Conservation (phyloP, 2,329 filamentous ascomycete species). For the Emmonsia crescens region DNA sequence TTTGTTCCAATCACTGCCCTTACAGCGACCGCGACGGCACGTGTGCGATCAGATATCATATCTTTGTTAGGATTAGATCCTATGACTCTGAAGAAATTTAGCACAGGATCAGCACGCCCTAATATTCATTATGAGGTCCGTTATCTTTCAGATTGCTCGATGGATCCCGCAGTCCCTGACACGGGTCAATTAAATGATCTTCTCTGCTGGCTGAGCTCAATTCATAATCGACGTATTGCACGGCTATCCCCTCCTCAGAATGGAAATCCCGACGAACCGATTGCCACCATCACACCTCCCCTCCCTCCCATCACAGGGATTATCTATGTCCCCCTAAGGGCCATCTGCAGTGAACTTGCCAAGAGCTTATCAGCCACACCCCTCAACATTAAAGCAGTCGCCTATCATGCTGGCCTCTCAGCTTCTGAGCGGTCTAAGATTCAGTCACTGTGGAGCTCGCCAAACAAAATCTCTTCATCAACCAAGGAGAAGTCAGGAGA, state of each 20-base stretch:
- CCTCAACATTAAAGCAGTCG: constrained; percentile 31
- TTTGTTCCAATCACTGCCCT: constrained; percentile 84
- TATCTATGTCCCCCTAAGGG: constrained; percentile 36
- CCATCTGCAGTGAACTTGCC: constrained; percentile 32
- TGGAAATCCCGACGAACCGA: constrained; percentile 23
- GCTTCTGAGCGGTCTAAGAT: constrained; percentile 57
- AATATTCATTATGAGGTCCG: constrained; percentile 88
- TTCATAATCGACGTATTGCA: constrained; percentile 57
- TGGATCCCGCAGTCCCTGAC: constrained; percentile 21
- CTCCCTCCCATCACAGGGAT: constrained; percentile 35
- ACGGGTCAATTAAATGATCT: constrained; percentile 70
- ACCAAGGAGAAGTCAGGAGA: constrained; percentile 11
- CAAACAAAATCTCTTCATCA: constrained; percentile 7
- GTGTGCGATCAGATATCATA: constrained; percentile 74
- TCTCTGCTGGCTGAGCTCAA: constrained; percentile 61
- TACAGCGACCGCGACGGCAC: constrained; percentile 77
- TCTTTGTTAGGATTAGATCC: constrained; percentile 58
- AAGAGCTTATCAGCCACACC: constrained; percentile 19
- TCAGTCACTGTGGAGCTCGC: constrained; percentile 29
- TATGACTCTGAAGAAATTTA: constrained; percentile 58
- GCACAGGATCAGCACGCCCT: constrained; percentile 69
- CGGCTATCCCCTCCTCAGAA: constrained; percentile 58
- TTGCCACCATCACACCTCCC: constrained; percentile 3
- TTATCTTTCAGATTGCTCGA: constrained; percentile 35
- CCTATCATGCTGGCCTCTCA: constrained; percentile 53